Conservation (phyloP, 83 land plant species). For the Diphasiastrum complanatum region DNA sequence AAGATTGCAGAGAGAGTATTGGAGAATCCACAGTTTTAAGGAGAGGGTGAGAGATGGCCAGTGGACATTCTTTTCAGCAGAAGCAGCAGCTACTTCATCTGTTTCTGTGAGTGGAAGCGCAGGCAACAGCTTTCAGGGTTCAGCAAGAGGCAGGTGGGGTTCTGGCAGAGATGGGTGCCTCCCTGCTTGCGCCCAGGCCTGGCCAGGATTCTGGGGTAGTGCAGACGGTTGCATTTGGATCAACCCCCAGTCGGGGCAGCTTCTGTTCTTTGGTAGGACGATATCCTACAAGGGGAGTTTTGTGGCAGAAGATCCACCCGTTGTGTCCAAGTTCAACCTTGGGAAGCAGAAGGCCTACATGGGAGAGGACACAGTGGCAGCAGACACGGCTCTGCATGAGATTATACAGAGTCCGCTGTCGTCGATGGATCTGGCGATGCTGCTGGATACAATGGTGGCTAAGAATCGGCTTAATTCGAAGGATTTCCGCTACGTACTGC, state of each 20-base stretch:
- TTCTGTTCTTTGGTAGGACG: constrained; percentile 9
- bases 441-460: constrained; percentile 31
- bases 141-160: constrained; percentile 3
- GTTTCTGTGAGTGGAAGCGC: not conserved
- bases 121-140: constrained; percentile 1
- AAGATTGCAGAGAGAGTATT: too few species aligned
- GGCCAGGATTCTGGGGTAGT: not conserved
- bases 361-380: constrained; percentile 31
- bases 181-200: not conserved
- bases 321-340: constrained; percentile 31
- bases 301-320: constrained; percentile 31
- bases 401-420: constrained; percentile 19
- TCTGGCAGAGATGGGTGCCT: constrained; percentile 5
- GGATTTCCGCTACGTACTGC: constrained; percentile 62
- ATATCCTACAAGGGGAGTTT: constrained; percentile 15
- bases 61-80: constrained; percentile 30
- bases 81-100: constrained; percentile 24
- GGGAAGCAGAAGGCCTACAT: constrained; percentile 28
- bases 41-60: constrained; percentile 17
- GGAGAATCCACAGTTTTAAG: too few species aligned
- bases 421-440: not conserved
- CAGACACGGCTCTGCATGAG: constrained; percentile 24
- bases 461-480: constrained; percentile 30
- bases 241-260: constrained; percentile 5
- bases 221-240: constrained; percentile 18